phyloP scores from a whole-genome alignment of 2,329 filamentous ascomycete genomes.

The Periconia sp. region DNA sequence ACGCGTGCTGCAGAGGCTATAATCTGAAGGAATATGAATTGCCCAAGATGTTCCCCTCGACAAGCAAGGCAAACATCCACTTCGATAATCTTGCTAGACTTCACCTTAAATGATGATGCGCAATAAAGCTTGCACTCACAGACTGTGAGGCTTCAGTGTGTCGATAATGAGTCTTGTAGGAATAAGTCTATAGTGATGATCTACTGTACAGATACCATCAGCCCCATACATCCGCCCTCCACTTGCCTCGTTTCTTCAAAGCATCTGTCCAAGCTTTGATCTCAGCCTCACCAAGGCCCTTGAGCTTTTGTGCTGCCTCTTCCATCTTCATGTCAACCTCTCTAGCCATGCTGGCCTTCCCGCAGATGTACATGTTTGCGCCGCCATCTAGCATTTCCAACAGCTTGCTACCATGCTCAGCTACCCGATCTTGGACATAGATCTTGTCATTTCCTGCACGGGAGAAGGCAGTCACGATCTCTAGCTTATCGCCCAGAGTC shows the following conservation, averaged over 20 bases:
- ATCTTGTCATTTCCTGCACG: conserved; percentile 19
- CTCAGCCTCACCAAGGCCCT: conserved; percentile 48
- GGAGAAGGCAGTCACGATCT: conserved; percentile 34
- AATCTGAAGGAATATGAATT: too few relatives aligned
- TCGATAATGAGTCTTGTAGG: too few relatives aligned
- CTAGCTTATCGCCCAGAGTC: conserved; percentile 28
- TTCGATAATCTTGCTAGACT: too few relatives aligned
- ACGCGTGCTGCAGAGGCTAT: too few relatives aligned
- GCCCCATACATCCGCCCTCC: conserved; percentile 63
- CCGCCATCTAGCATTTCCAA: conserved; percentile 45
- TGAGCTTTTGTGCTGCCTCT: conserved; percentile 40
- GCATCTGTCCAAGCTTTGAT: conserved; percentile 55
- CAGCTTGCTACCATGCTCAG: conserved; percentile 34
- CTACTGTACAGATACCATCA: too few relatives aligned
- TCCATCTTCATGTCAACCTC: conserved; percentile 51
- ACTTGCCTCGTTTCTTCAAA: conserved; percentile 58
- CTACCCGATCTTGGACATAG: conserved; percentile 51
- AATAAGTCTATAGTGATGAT: too few relatives aligned
- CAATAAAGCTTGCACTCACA: too few relatives aligned
- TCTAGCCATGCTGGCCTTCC: conserved; percentile 48
- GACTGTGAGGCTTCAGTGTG: too few relatives aligned
- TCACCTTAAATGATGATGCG: too few relatives aligned
- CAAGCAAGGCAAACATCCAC: too few relatives aligned
- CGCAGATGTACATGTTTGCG: conserved; percentile 51
- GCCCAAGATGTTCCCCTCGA: too few relatives aligned